Base-by-base conservation (phyloP, 192 early-diverging fungal genomes). In the Gryganskiella cystojenkinii region DNA sequence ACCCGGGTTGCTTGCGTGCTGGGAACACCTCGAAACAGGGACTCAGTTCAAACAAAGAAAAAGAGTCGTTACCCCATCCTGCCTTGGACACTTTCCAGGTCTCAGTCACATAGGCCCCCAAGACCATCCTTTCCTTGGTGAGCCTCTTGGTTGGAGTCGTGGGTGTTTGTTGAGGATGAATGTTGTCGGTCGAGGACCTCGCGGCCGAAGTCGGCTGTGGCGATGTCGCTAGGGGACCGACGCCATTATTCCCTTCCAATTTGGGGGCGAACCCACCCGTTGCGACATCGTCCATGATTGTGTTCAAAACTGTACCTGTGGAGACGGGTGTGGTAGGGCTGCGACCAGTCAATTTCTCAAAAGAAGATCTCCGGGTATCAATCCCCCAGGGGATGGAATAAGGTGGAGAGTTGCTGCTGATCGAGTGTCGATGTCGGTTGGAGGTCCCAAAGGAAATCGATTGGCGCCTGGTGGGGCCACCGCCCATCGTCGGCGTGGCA, bases 81-180 rank as follows among this genome's bases (percentile, higher is more conserved):
- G 74, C 42, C 25, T 80, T 80, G 20, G 82, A 79, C 28, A 80
- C 76, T 43, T 82, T 83, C 87, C 87, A 88, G n/a, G 80, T 81
- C 28, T 88, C 83, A 0, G 83, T 47, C 14, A 88, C 68, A 51
- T 81, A 85, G 0, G 85, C 87, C 7, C 83, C 85, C 10, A 88
- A 47, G 3, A 82, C 43, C 66, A 88, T 56, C 30, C 74, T 59
- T 63, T 69, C 64, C 15, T 52, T 57, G 35, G 31, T 49, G 5
- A n/a, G 3, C 15, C 34, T 54, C 2, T 56, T 58, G 13, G 44
- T 30, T 40, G 47, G 54, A 4, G 28, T 25, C 27, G 30, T 64
- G 25, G 50, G 17, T 0, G 56, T 6, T 2, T 22, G 40, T n/a
- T n/a, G n/a, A n/a, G n/a, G n/a, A n/a, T n/a, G n/a, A n/a, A n/a